phyloP scores from a whole-genome alignment of 1,139 yeast species.

The Kluyveromyces marxianus region DNA sequence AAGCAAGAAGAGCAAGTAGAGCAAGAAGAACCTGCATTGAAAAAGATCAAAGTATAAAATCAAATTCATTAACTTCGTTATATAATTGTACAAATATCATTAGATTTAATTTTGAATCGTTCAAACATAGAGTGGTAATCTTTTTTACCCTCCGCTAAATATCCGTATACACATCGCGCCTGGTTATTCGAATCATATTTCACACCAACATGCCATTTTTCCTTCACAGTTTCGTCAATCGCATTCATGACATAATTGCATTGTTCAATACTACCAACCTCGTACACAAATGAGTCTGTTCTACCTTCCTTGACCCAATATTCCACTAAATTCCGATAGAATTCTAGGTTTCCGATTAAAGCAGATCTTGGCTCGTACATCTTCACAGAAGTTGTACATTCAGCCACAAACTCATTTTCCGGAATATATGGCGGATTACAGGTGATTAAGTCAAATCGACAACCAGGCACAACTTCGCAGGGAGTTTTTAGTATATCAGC shows the following conservation, averaged over 20 bases:
- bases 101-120: too few relatives aligned
- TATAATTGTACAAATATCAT: too few relatives aligned
- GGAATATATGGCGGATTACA: constrained; percentile 93
- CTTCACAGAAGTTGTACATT: constrained; percentile 53
- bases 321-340: constrained; percentile 50
- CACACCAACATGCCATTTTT: constrained; percentile 26
- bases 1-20: not conserved
- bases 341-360: constrained; percentile 65
- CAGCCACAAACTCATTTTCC: constrained; percentile 33
- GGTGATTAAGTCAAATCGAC: constrained; percentile 46
- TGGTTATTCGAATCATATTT: constrained; percentile 30
- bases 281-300: constrained; percentile 35
- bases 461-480: constrained; percentile 13
- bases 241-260: constrained; percentile 14
- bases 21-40: not conserved
- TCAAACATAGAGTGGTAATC: too few relatives aligned
- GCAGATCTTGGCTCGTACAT: constrained; percentile 72
- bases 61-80: too few relatives aligned
- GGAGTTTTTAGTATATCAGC: constrained; percentile 6
- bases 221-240: not conserved
- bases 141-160: constrained; percentile 5
- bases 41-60: too few relatives aligned
- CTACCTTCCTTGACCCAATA: constrained; percentile 23
- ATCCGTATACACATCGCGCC: constrained; percentile 33
- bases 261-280: constrained; percentile 36